Percentiles rank a stretch among this genome's conserved stretches.
Evolutionary conservation across 257 asterid species (phyloP).

Genomic region (Craterostigma plantagineum): DNA sequence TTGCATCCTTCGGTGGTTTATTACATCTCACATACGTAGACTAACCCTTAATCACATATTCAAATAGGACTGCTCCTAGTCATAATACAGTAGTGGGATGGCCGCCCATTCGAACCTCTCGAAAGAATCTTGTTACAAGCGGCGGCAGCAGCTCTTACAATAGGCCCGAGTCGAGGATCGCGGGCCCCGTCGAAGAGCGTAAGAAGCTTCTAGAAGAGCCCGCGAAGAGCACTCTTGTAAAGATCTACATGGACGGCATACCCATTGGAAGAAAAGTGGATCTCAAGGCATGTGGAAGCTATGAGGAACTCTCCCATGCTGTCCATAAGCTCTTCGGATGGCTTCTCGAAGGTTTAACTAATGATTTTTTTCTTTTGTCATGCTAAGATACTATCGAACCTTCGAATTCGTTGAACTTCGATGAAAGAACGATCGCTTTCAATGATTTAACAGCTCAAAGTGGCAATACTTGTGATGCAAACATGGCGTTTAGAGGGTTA

Average conservation of each 20-base stretch:
- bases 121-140: slow-evolving; percentile 37
- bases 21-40: neutral
- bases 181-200: slow-evolving; percentile 14
- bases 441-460: slow-evolving; percentile 37
- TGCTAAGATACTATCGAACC: neutral
- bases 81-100: slow-evolving; percentile 70
- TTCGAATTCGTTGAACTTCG: neutral
- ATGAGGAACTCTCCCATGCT: slow-evolving; percentile 52
- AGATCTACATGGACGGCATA: slow-evolving; percentile 89
- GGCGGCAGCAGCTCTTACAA: slow-evolving; percentile 25
- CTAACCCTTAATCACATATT: neutral
- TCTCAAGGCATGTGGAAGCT: slow-evolving; percentile 53
- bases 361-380: neutral
- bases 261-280: slow-evolving; percentile 89
- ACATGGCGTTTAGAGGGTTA: slow-evolving; percentile 25
- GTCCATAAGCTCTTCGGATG: slow-evolving; percentile 72
- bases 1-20: no score
- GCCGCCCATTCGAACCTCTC: slow-evolving; percentile 78
- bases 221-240: slow-evolving; percentile 51
- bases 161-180: slow-evolving; percentile 20
- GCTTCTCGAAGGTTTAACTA: slow-evolving; percentile 46
- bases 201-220: slow-evolving; percentile 15
- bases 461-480: slow-evolving; percentile 18
- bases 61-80: slow-evolving; percentile 48
- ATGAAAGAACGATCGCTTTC: neutral